Evolutionary conservation across 75 land plant genomes (phyloP), one percentile per base, ranked within the genome.

Genomic region (Azolla pinnata): DNA sequence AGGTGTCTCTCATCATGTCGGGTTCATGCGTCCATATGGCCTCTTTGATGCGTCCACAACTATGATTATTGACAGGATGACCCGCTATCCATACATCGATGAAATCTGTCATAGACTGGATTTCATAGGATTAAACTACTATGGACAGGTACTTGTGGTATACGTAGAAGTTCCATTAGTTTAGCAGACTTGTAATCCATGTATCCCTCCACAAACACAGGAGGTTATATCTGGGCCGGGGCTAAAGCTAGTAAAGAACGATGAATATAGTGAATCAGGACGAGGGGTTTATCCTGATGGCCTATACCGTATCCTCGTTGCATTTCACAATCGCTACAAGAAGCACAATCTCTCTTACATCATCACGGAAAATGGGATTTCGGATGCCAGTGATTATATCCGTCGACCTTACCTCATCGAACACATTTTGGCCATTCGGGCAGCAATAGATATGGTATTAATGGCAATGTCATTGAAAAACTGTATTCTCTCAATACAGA

Each of bases 271-370:
- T 66, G 99, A 95, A 79, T 95, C 99, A 47, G 99, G 97, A 9
- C 81, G 97, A 54, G 88, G 82, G 31, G 88, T 95, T 33, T 95
- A 95, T 65, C 99, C 99, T 32, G 99, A 90, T 86, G 99, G 99
- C 35, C 62, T 95, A 53, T 95, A 74, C 59, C 76, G 88, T 31
- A 61, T 95, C 68, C 73, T 95, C 59, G 68, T 84, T 51, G 79
- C 87, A 54, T 90, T 86, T 63, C 83, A 95, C 70, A 86, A 95
- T 35, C 75, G 99, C 63, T 95, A 95, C 74, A 80, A 84, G 54
- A 75, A 84, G 32, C 72, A 79, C 26, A 72, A 76, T 25, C 4
- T 86, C 5, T 88, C 97, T 23, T 95, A 77, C 56, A 86, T 95
- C 38, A 78, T 95, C 35, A 80, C 99, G 12, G 99, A 90, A 63